Percentiles rank a stretch among this genome's conserved stretches.
Conservation (phyloP, 1,284 basidiomycete species). For the Tilletia indica region DNA sequence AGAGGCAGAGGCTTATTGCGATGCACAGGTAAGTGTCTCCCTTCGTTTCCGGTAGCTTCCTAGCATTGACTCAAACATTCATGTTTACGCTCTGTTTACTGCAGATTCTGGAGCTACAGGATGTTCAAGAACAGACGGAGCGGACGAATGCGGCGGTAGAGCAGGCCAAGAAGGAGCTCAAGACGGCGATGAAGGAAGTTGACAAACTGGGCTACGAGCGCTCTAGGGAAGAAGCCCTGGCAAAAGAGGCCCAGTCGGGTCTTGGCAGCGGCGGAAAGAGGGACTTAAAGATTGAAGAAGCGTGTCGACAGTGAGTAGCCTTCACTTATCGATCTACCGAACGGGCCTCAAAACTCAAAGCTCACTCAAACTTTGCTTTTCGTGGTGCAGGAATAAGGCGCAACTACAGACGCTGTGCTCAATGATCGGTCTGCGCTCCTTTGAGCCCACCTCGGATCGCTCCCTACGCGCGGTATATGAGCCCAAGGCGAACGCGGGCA, state of each 20-base stretch:
- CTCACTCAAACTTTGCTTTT: not conserved
- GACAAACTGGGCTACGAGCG: conserved; percentile 46
- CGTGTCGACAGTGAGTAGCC: conserved; percentile 27
- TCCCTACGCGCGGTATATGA: conserved; percentile 24
- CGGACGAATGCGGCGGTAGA: conserved; percentile 36
- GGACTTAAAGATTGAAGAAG: conserved; percentile 42
- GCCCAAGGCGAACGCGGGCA: conserved; percentile 28
- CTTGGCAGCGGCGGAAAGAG: conserved; percentile 42
- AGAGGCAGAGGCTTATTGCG: conserved; percentile 41
- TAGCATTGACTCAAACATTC: not conserved
- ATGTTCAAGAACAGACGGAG: conserved; percentile 37
- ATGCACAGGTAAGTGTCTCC: conserved; percentile 27
- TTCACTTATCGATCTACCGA: not conserved
- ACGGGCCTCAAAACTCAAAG: too few relatives aligned
- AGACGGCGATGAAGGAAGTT: conserved; percentile 34
- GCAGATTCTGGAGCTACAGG: conserved; percentile 42
- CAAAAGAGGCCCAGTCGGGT: conserved; percentile 45
- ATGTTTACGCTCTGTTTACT: too few relatives aligned
- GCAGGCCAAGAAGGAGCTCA: conserved; percentile 42
- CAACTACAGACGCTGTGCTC: conserved; percentile 33
- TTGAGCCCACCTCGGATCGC: conserved; percentile 28
- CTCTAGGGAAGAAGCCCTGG: conserved; percentile 42
- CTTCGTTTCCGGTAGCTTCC: not conserved
- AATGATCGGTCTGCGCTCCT: conserved; percentile 34
- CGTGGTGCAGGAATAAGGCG: conserved; percentile 24